A percentile compares a stretch with the other conserved stretches of the same genome.
phyloP scores from a whole-genome alignment of 805 yeast species.

The Metschnikowia reukaufii region DNA sequence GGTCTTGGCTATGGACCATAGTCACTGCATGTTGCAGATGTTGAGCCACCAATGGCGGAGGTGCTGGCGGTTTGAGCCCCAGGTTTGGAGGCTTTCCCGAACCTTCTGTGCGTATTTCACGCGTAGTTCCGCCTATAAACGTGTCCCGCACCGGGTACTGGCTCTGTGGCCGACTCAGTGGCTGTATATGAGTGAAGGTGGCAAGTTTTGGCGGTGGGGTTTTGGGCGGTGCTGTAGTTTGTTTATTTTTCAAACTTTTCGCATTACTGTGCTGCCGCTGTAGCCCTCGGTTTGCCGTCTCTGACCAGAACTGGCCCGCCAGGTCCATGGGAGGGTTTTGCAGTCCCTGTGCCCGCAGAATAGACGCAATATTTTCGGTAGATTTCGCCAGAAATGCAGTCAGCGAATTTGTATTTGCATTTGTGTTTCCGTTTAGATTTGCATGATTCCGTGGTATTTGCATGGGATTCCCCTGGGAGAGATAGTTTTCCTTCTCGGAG shows the following conservation, averaged over 20 bases:
- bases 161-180: slow-evolving; percentile 2
- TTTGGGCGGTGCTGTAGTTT: neutral
- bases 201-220: slow-evolving; percentile 6
- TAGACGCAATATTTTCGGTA: slow-evolving; percentile 1
- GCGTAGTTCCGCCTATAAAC: neutral
- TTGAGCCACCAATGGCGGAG: slow-evolving; percentile 4
- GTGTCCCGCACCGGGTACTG: neutral
- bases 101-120: neutral
- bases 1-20: slow-evolving; percentile 3
- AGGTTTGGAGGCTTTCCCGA: slow-evolving; percentile 3
- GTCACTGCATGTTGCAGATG: slow-evolving; percentile 8
- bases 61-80: slow-evolving; percentile 1
- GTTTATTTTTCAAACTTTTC: neutral
- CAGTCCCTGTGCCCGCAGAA: neutral
- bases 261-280: slow-evolving; percentile 1
- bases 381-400: slow-evolving; percentile 4
- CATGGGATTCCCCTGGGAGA: neutral
- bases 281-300: neutral
- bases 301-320: neutral
- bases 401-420: neutral
- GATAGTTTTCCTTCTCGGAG: neutral
- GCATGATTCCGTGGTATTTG: too few species aligned
- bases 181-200: neutral
- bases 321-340: neutral
- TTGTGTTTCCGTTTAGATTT: neutral